Percentiles rank a stretch among this genome's conserved stretches.
phyloP scores from a whole-genome alignment of 2,329 filamentous ascomycete species.

The Macrophomina pseudophaseolina region DNA sequence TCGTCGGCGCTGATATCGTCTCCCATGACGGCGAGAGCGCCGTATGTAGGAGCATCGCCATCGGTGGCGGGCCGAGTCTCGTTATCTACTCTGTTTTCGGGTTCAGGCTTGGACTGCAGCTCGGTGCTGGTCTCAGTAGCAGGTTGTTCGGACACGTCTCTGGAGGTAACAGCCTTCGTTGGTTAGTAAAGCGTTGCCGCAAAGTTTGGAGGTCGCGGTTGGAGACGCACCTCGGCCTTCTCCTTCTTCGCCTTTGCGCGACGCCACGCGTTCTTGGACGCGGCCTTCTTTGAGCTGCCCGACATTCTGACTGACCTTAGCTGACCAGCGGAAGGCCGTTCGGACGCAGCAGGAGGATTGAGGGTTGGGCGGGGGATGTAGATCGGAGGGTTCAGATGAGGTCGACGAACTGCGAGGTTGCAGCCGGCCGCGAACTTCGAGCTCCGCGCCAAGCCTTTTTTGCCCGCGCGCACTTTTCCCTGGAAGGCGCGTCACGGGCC shows the following conservation, averaged over 20 bases:
- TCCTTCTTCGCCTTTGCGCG: conserved; percentile 94
- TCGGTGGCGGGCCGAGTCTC: conserved; percentile 35
- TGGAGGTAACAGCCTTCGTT: conserved; percentile 13
- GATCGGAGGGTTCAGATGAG: background rate
- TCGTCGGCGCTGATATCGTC: conserved; percentile 68
- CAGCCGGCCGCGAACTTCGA: conserved; percentile 20
- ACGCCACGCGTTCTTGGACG: conserved; percentile 86
- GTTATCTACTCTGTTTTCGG: conserved; percentile 14
- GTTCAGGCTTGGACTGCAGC: conserved; percentile 34
- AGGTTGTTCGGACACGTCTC: conserved; percentile 41
- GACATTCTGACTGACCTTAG: conserved; percentile 14
- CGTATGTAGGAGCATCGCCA: conserved; percentile 36
- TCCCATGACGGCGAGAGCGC: conserved; percentile 44
- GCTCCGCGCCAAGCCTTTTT: conserved; percentile 25
- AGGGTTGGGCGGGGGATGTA: background rate
- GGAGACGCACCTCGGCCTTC: conserved; percentile 65
- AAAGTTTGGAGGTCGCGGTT: background rate
- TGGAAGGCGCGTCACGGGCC: background rate
- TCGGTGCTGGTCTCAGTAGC: conserved; percentile 40
- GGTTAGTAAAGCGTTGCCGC: background rate
- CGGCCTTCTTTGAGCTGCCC: conserved; percentile 8
- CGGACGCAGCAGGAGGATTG: background rate
- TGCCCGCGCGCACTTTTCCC: background rate
- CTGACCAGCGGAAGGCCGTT: background rate
- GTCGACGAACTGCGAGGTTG: conserved; percentile 8